Percentiles rank a stretch among this genome's conserved stretches.
Evolutionary conservation across 441 rosid species (phyloP).

Genomic region (Theobroma grandiflorum): DNA sequence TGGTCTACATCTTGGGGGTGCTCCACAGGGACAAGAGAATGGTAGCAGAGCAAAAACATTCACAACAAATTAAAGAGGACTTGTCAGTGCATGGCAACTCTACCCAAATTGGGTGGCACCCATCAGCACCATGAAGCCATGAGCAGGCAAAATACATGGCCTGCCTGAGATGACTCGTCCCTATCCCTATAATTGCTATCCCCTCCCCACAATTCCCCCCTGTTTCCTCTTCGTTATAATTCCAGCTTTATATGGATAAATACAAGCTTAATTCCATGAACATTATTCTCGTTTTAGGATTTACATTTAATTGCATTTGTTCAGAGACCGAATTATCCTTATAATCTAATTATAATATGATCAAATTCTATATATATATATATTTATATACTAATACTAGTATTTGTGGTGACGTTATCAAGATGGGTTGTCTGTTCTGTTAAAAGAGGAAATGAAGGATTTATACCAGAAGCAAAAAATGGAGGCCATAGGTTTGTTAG

Average conservation of each 20-base stretch:
- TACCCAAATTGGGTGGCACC: neutral
- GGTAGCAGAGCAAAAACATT: neutral
- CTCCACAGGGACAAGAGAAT: neutral
- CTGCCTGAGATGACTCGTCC: neutral
- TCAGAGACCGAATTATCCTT: too few relatives aligned
- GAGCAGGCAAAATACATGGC: neutral
- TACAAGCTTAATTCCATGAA: neutral
- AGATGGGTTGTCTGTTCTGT: neutral
- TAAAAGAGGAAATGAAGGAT: neutral
- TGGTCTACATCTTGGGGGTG: neutral
- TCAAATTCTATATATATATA: too few relatives aligned
- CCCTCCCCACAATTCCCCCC: neutral
- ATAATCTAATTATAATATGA: too few relatives aligned
- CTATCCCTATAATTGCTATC: neutral
- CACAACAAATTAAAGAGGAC: neutral
- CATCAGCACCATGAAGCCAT: neutral
- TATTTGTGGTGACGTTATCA: too few relatives aligned
- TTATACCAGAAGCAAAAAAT: neutral
- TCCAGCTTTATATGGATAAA: neutral
- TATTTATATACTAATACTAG: too few relatives aligned
- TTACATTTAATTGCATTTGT: neutral
- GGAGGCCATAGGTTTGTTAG: neutral
- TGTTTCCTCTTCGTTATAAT: neutral
- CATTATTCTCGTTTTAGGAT: neutral
- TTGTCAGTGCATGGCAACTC: neutral